Conservation (phyloP, 78 protist species). For the Dictyostelium capitatum region DNA sequence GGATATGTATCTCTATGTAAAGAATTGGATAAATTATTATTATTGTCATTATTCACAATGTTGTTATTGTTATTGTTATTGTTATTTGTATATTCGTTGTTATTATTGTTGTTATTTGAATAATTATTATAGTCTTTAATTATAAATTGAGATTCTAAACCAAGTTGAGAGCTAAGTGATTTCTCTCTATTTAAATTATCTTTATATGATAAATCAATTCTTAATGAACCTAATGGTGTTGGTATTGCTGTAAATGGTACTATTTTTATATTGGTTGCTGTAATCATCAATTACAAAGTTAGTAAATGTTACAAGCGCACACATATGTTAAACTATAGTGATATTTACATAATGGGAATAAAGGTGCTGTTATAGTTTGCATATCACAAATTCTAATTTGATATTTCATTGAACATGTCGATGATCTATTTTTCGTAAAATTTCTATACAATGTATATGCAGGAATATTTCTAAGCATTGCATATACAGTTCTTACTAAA, state of each 20-base stretch:
- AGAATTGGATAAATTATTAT: background rate
- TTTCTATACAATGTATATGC: conserved; percentile 36
- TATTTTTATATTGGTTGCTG: conserved; percentile 52
- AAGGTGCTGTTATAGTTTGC: conserved; percentile 28
- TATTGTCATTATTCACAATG: no score
- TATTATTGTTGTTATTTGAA: background rate
- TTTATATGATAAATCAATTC: conserved; percentile 31
- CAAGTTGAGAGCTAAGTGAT: conserved; percentile 52
- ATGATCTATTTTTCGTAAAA: conserved; percentile 60
- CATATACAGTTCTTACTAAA: conserved; percentile 62
- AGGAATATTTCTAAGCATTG: conserved; percentile 63
- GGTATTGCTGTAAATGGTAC: conserved; percentile 52
- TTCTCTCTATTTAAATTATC: conserved; percentile 46
- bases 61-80: background rate
- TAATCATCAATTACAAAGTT: background rate
- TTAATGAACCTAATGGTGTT: conserved; percentile 42
- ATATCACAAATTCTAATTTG: conserved; percentile 56
- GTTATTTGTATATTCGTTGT: background rate
- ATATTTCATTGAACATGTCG: conserved; percentile 54
- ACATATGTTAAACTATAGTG: background rate
- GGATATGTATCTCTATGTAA: background rate
- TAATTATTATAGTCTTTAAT: conserved; percentile 67
- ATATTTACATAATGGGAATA: conserved; percentile 54
- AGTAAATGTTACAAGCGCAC: no score
- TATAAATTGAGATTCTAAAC: conserved; percentile 73